A percentile compares a stretch with the other conserved stretches of the same genome.
These are phyloP conservation scores for Pistacia integerrima DNA, from an alignment of 345 rosid genomes.

Conservation along the genomic window DNA sequence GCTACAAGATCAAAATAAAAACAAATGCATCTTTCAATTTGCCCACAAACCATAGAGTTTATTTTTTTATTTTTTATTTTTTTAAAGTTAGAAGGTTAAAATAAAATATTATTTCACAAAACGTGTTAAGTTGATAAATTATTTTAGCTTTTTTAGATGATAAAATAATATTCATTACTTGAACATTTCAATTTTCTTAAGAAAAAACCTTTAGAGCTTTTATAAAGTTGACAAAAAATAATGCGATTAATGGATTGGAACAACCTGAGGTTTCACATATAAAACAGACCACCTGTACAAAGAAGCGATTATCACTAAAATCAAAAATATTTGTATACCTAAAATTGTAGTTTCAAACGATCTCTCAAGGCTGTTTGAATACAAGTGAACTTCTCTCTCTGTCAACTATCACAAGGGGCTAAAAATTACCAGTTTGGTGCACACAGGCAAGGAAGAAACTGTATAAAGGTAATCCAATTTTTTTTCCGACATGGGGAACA, in stretches of 20 bases:
- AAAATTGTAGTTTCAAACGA: constrained; percentile 8
- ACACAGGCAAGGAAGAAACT: neutral
- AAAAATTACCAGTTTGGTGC: neutral
- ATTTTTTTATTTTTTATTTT: neutral
- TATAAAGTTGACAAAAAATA: too few relatives aligned
- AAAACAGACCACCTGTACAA: neutral
- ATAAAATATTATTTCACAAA: too few relatives aligned
- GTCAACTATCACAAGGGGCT: neutral
- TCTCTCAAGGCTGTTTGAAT: neutral
- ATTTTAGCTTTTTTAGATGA: too few relatives aligned
- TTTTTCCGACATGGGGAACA: neutral
- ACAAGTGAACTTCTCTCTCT: neutral
- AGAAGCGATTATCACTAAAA: neutral
- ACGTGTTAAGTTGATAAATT: too few relatives aligned
- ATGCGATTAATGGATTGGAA: neutral
- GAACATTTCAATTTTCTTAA: too few relatives aligned
- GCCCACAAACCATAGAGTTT: neutral
- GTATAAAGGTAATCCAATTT: neutral
- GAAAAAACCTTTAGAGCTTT: too few relatives aligned
- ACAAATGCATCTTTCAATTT: neutral
- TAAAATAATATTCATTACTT: too few relatives aligned
- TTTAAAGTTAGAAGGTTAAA: too few relatives aligned
- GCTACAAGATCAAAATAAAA: too few relatives aligned
- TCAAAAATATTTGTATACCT: neutral
- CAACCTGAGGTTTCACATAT: neutral